Evolutionary conservation across 345 rosid species (phyloP).

Genomic region (Salix udensis): DNA sequence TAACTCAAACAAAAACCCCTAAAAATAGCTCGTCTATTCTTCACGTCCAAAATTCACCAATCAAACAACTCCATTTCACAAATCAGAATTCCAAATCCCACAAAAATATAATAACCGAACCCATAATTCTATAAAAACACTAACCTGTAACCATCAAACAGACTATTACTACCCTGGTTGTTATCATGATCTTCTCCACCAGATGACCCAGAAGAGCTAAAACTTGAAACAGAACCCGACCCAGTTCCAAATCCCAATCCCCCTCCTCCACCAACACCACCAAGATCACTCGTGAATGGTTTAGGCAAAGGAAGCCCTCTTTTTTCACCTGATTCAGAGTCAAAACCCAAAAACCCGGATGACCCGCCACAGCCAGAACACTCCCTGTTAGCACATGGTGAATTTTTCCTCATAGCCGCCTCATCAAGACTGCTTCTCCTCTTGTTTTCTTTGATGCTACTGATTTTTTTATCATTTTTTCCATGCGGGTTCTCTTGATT

Average conservation of each 20-base stretch:
- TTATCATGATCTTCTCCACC: conserved; percentile 59
- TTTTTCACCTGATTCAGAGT: conserved; percentile 59
- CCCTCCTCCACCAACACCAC: conserved; percentile 21
- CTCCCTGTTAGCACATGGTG: conserved; percentile 53
- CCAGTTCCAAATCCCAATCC: conserved; percentile 46
- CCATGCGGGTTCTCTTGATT: conserved; percentile 13
- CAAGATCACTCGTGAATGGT: conserved; percentile 41
- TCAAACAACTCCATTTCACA: neutral
- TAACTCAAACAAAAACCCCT: neutral
- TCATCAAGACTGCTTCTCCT: conserved; percentile 41
- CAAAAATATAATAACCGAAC: neutral
- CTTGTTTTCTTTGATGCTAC: conserved; percentile 18
- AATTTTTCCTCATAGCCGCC: conserved; percentile 27
- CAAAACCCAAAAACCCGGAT: conserved; percentile 66
- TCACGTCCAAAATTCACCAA: neutral
- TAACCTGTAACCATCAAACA: conserved; percentile 48
- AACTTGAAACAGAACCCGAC: conserved; percentile 66
- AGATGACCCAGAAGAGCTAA: conserved; percentile 80
- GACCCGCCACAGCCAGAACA: conserved; percentile 37
- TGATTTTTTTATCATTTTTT: conserved; percentile 14
- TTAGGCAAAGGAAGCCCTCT: conserved; percentile 71
- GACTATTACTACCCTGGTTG: conserved; percentile 28
- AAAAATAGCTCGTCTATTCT: neutral
- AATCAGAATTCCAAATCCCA: neutral
- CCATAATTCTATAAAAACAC: conserved; percentile 1